These are phyloP conservation scores for Penicillium sp. DNA, from an alignment of 2,329 filamentous ascomycete species.

Conservation along the genomic window DNA sequence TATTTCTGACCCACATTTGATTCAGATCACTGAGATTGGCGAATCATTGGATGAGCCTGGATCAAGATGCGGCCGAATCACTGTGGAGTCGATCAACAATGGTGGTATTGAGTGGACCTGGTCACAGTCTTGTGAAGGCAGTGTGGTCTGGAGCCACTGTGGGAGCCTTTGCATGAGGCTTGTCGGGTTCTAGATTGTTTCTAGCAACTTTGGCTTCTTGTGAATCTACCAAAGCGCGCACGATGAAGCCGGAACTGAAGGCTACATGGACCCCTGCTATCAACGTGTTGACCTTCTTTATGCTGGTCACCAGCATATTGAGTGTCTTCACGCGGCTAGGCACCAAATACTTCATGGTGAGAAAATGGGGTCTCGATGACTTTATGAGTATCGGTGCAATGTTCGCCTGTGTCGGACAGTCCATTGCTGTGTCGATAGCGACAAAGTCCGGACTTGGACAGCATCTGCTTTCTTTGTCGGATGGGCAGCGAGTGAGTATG, in stretches of 20 bases:
- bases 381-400: slow-evolving; percentile 21
- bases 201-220: neutral
- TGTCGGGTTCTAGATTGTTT: neutral
- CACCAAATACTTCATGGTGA: slow-evolving; percentile 25
- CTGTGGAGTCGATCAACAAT: neutral
- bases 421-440: slow-evolving; percentile 23
- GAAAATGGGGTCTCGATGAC: slow-evolving; percentile 25
- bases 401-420: slow-evolving; percentile 19
- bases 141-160: neutral
- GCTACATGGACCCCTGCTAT: slow-evolving; percentile 19
- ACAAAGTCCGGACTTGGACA: slow-evolving; percentile 23
- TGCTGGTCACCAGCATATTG: slow-evolving; percentile 25
- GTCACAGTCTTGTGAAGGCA: neutral
- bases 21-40: neutral
- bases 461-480: slow-evolving; percentile 7
- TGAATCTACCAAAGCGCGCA: neutral
- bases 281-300: slow-evolving; percentile 28
- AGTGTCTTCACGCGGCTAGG: slow-evolving; percentile 25
- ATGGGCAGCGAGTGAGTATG: slow-evolving; percentile 4
- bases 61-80: neutral
- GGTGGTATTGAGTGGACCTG: neutral
- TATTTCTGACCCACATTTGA: neutral
- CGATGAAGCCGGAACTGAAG: slow-evolving; percentile 10
- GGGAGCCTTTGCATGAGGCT: neutral
- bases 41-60: neutral